Base-by-base conservation (phyloP, 345 rosid species). In the Mangifera indica region DNA sequence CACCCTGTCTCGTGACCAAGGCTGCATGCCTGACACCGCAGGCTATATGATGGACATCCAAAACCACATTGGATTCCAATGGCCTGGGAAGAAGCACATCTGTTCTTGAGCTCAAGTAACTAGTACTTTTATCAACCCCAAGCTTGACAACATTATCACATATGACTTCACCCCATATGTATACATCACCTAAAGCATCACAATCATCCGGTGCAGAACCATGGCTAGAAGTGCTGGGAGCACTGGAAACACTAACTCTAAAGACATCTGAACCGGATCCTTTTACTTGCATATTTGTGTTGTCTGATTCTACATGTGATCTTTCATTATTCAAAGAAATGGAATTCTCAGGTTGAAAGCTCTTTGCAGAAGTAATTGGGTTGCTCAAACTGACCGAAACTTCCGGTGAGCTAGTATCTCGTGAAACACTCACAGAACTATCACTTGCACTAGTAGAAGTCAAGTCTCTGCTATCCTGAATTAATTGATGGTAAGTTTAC, bases 211-310 rank as follows among this genome's bases (percentile, higher is more conserved):
- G 93, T 78, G 88, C 97, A 77, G 98, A 95, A 66, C 98, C 97
- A 72, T 95, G 99, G 79, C 98, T 95, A 55, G 97, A 92, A 58
- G 93, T 89, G 85, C 98, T 95, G 69, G 91, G 99, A 25, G 81
- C 91, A 72, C 99, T 92, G 60, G 99, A 95, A 74, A 95, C 96
- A 84, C 99, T 95, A 82, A 88, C 97, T 67, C 99, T 92, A 80
- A 92, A 84, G 81, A 84, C 89, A 66, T 95, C 99, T 77, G 99
- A 89, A 78, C 83, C 86, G 64, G 96, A 78, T 69, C 91, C 93
- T 80, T 87, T 91, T 72, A 77, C 91, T 82, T 85, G 91, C 99
- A 95, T 95, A 77, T 85, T 89, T 79, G 86, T 78, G 78, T 83
- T 85, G 63, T 86, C 92, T 76, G 84, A 89, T 80, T 89, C 87